Base-by-base conservation (phyloP, 139 green algal species). In the Yamagishiella unicocca region DNA sequence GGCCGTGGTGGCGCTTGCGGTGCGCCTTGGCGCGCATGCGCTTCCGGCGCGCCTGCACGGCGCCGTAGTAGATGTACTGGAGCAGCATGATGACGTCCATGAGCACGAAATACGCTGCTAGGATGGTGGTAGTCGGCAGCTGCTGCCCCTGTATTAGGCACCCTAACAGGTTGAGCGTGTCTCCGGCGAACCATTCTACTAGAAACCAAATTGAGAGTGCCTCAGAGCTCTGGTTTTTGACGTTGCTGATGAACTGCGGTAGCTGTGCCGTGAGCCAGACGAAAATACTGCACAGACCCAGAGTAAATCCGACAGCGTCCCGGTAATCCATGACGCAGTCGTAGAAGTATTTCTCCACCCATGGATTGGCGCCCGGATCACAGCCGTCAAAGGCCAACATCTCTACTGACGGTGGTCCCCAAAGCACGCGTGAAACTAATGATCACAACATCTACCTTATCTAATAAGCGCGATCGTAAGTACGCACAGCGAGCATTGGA, bases 231-330 rank as follows among this genome's bases (percentile, higher is more conserved):
- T 98, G 84, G 29, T 91, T 95, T 21, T 87, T 85, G 67, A 96
- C 96, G 90, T 99, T 99, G 29, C 87, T 78, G 25, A 97, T 67
- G 22, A 98, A 93, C 82, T 99, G 97, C 5, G 96, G 96, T 19
- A 97, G 24, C 85, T 96, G 94, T 2, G 93, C 94, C 17, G 92
- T 75, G 2, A 96, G 33, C 95, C 95, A 97, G 25, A 95, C 89
- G 0, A 84, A 70, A 33, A 96, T 96, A 54, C 90, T 87, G 25
- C 79, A n/a, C 1, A 97, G 45, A 0, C 84, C 94, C 14, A 96
- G 31, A 2, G 54, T 73, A 77, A 99, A 98, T 2, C 95, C 96
- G 12, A 93, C 46, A 27, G 82, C 37, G 76, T 98, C 95, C 4
- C 89, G 84, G 1, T 54, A 87, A 46, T 77, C 61, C 76, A 93